These are phyloP conservation scores for Colletotrichum tofieldiae DNA, from an alignment of 2,329 filamentous ascomycete genomes.

Conservation along the genomic window DNA sequence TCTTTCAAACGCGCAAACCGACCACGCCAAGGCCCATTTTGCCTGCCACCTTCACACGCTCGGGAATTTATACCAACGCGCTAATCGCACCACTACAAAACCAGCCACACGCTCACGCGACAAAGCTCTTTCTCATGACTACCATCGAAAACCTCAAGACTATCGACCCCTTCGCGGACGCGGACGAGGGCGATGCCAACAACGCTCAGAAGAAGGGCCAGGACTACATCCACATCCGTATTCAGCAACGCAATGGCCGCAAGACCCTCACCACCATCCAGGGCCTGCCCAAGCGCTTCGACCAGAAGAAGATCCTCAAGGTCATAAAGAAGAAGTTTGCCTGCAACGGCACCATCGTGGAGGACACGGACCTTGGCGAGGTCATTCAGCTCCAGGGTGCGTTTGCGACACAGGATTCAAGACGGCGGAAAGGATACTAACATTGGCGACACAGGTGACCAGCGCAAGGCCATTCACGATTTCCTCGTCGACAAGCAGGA, in stretches of 20 bases:
- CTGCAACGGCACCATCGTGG: constrained; percentile 45
- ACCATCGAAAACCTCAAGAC: constrained; percentile 46
- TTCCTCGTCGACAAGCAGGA: constrained; percentile 92
- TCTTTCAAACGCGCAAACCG: constrained; percentile 21
- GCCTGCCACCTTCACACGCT: neutral
- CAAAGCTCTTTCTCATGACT: constrained; percentile 43
- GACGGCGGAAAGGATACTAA: constrained; percentile 2
- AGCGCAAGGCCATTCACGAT: constrained; percentile 93
- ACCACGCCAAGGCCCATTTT: neutral
- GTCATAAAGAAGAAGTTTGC: constrained; percentile 95
- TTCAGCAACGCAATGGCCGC: constrained; percentile 73
- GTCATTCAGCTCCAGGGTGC: constrained; percentile 44
- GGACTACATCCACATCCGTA: constrained; percentile 46
- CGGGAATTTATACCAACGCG: neutral
- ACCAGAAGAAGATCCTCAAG: constrained; percentile 99
- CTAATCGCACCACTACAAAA: constrained; percentile 16
- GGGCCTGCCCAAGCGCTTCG: constrained; percentile 98
- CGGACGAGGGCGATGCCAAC: constrained; percentile 44
- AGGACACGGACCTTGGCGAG: constrained; percentile 44
- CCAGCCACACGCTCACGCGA: constrained; percentile 15
- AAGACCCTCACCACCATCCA: constrained; percentile 99
- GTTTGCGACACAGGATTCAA: neutral
- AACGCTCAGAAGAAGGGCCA: constrained; percentile 43
- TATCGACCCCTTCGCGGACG: constrained; percentile 46
- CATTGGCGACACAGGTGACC: constrained; percentile 72